Evolutionary conservation across 352 stramenopile genomes (phyloP).

Genomic region (Globisporangium cederbergense): DNA sequence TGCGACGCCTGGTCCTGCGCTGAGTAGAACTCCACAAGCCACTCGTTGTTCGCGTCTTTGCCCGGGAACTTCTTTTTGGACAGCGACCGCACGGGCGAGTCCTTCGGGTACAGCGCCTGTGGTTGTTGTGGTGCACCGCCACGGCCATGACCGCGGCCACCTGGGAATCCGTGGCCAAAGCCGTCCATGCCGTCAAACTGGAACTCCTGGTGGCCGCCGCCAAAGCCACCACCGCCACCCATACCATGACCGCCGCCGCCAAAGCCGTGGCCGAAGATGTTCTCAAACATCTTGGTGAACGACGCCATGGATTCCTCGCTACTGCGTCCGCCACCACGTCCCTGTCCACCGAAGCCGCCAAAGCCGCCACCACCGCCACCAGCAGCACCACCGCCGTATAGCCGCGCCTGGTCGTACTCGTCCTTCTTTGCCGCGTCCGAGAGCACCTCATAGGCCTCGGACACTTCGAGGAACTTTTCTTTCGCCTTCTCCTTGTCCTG

Average conservation of each 20-base stretch:
- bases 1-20: conserved; percentile 41
- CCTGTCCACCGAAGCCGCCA: conserved; percentile 19
- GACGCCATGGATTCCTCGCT: conserved; percentile 63
- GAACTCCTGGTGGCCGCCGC: conserved; percentile 60
- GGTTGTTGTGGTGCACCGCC: conserved; percentile 21
- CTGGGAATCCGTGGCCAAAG: conserved; percentile 49
- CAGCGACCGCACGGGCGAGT: conserved; percentile 52
- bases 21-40: conserved; percentile 81
- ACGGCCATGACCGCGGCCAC: conserved; percentile 6
- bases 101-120: conserved; percentile 53
- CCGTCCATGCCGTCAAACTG: conserved; percentile 80
- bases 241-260: conserved; percentile 24
- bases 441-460: conserved; percentile 91
- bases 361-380: conserved; percentile 18
- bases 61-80: conserved; percentile 75
- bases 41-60: conserved; percentile 70
- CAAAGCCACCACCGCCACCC: conserved; percentile 25
- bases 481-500: conserved; percentile 84
- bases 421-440: conserved; percentile 86
- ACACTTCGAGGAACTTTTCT: conserved; percentile 91
- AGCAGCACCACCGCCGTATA: conserved; percentile 24
- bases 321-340: conserved; percentile 23
- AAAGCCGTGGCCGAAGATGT: conserved; percentile 75
- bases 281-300: conserved; percentile 88
- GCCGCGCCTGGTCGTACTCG: conserved; percentile 86